Evolutionary conservation across 805 yeast species (phyloP), one percentile per base, ranked within the genome.

Genomic region (Wickerhamiella sergipiensis): DNA sequence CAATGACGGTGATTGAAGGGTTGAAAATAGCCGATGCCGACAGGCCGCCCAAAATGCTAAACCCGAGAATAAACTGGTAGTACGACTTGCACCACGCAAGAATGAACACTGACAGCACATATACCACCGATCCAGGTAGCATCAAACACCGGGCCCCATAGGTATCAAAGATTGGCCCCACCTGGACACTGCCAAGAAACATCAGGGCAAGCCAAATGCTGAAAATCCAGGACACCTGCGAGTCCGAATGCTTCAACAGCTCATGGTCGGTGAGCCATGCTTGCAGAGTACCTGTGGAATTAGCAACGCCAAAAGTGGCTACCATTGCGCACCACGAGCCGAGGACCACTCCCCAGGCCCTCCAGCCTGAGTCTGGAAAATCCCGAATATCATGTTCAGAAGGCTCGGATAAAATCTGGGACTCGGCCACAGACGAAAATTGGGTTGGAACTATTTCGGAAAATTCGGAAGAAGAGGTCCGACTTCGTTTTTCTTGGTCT

Each of bases 141-240:
- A 79, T 57, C 4, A 81, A 71, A 7, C 52, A 57, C 21, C 67
- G 64, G 2, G 77, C 70, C 3, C 88, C 88, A 48, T 72, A 71
- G n/a, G 72, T 64, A 57, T 82, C 88, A 57, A 80, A 81, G 1
- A 79, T 51, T 0, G 79, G 74, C 2, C 81, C 68, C 53, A 67
- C 59, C 42, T 63, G 83, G 3, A 73, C 61, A 3, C 82, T 78
- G 21, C 79, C 61, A 33, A 67, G 59, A 55, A 67, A 69, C 50
- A 66, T 64, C 39, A 69, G 54, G 54, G 64, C 67, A 12, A 67
- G 56, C 55, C 63, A 68, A 8, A 66, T 51, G 6, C 67, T 74
- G 59, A 83, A 84, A 52, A 83, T 76, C 92, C 90, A 84, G 0
- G 85, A 78, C 4, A 81, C 69, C 2, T 76, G 63, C 19, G 80